Base-by-base conservation (phyloP, 2,329 filamentous ascomycete species). In the Lachnellula hyalina region DNA sequence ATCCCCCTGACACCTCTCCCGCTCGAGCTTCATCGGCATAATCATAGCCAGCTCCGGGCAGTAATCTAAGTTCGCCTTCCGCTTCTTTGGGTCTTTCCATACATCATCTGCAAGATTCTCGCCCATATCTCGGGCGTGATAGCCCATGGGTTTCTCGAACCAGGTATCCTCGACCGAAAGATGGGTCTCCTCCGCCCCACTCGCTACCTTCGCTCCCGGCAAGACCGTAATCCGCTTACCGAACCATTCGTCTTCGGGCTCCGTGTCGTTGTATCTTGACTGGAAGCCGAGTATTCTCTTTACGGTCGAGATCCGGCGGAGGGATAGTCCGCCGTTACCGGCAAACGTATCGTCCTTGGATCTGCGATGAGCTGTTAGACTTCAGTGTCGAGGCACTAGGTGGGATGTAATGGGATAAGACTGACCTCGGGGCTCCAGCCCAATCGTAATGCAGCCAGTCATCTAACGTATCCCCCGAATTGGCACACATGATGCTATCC, bases 211-310 rank as follows among this genome's bases (percentile, higher is more conserved):
- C 8, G 75, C 75, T 19, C 74, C 76, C 1, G 77, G 76, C 28
- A 80, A 65, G 35, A 74, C 63, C 49, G 72, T 74, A 25, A 82
- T 63, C 2, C 79, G 73, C 57, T 73, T 72, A 12, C 75, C 74
- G 55, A 81, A 78, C 80, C 80, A 83, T 55, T 79, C 74, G 53
- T 82, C 80, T 63, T 83, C 80, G 40, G 79, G 70, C 38, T 76
- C 71, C 11, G 74, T 74, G 63, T 79, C 67, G 66, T 79, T 78
- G 61, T 71, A 72, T n/a, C 80, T 74, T 19, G 68, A 68, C 59
- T 82, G 78, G 59, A 77, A 78, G 34, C 64, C 62, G 12, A 83
- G 71, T 2, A 82, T 69, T 19, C 72, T 71, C 6, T 70, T 68
- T 51, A 82, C 78, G n/a, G 75, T 70, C 1, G 76, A 79, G 1